Evolutionary conservation across 192 early-diverging fungal species (phyloP), one percentile per base, ranked within the genome.

Genomic region (Funneliformis geosporum): DNA sequence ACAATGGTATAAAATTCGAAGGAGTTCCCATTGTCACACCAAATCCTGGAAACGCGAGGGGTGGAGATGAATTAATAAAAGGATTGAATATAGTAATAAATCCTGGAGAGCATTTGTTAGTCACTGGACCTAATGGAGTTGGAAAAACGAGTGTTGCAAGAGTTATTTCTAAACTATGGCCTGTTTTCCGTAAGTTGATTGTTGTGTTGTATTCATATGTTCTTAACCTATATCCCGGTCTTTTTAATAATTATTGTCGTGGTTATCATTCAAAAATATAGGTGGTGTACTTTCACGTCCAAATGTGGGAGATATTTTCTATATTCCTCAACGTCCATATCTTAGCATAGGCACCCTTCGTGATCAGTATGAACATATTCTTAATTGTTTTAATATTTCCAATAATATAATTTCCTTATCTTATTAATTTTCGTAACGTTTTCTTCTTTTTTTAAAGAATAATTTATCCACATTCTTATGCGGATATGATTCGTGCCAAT

Each of bases 261-360:
- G 18, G 18, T 79, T 74, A 69, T 18, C 21, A 23, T 42, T 14
- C 39, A 44, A 47, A 47, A 16, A 27, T 79, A 28, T 60, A 86
- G 94, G 87, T 76, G 93, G 93, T 73, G 84, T 86, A 8, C 72
- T 94, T 76, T 82, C 88, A 25, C 90, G 91, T 64, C 94, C 94
- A 38, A 86, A 86, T 82, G 85, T 89, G 83, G 87, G 90, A 68
- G 92, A 94, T 83, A 96, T 99, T 80, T 97, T 99, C 83, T 99
- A 99, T 86, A 95, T 99, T 69, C 98, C 98, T 50, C 98, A 99
- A 85, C 91, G 96, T 46, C 96, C 98, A 21, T 99, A 99, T 82
- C 88, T 99, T 43, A 91, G 94, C 60, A 83, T 97, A 18, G 97
- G 98, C 33, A 96, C 94, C 8, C 83, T 99, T 79, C 93, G 98